phyloP scores from a whole-genome alignment of 2,329 filamentous ascomycete species.

The Chaetomium sp. region DNA sequence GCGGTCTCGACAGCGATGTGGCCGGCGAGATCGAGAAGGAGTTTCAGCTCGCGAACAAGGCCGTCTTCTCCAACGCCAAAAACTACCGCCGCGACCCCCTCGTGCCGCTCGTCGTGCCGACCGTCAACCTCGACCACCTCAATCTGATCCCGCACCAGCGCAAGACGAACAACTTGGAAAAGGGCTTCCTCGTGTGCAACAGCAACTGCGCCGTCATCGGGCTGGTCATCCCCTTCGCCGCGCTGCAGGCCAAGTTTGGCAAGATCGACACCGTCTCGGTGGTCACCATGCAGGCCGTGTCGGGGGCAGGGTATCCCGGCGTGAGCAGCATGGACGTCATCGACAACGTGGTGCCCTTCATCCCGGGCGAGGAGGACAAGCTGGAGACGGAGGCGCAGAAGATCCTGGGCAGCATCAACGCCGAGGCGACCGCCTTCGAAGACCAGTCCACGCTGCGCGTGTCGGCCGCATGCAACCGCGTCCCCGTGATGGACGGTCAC shows the following conservation, averaged over 20 bases:
- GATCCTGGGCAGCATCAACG: conserved; percentile 79
- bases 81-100: conserved; percentile 91
- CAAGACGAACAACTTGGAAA: conserved; percentile 68
- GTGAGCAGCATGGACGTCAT: conserved; percentile 94
- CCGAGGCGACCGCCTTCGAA: conserved; percentile 70
- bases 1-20: conserved; percentile 87
- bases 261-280: conserved; percentile 74
- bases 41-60: conserved; percentile 83
- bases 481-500: conserved; percentile 93
- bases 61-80: conserved; percentile 97
- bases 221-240: conserved; percentile 91
- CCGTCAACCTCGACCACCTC: conserved; percentile 87
- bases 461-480: conserved; percentile 87
- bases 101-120: conserved; percentile 91
- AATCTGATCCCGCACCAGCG: conserved; percentile 88
- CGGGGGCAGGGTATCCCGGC: conserved; percentile 86
- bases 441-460: conserved; percentile 76
- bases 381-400: conserved; percentile 93
- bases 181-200: conserved; percentile 95
- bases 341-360: conserved; percentile 95
- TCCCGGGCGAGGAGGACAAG: conserved; percentile 93
- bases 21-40: conserved; percentile 91
- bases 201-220: conserved; percentile 98
- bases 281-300: conserved; percentile 93
- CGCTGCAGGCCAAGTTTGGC: conserved; percentile 83